Evolutionary conservation across 306 rosid species (phyloP).

Genomic region (Erythrophleum fordii): DNA sequence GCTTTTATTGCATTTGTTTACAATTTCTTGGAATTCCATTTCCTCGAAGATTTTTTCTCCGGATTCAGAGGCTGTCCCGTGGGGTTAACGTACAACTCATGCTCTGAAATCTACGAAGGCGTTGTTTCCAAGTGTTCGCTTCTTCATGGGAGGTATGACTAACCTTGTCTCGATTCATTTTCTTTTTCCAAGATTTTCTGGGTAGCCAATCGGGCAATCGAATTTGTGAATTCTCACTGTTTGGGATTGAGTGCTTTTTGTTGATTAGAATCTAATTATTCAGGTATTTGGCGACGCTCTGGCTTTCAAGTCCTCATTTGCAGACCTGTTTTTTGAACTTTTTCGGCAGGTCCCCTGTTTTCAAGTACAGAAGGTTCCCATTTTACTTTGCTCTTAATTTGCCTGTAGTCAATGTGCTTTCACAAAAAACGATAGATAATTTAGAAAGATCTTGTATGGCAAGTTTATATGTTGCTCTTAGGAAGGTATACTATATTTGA

Average conservation of each 20-base stretch:
- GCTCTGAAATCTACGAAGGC: constrained; percentile 57
- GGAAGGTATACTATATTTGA: background rate
- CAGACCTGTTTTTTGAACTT: constrained; percentile 78
- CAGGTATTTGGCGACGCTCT: constrained; percentile 74
- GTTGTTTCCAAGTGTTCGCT: constrained; percentile 82
- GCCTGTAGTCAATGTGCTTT: background rate
- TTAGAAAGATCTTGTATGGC: background rate
- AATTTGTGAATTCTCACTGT: background rate
- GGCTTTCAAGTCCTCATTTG: constrained; percentile 88
- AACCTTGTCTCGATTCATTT: background rate
- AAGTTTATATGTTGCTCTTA: background rate
- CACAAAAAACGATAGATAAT: background rate
- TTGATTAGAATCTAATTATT: background rate
- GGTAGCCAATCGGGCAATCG: background rate
- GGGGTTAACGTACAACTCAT: constrained; percentile 53
- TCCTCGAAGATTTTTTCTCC: constrained; percentile 59
- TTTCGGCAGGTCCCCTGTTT: constrained; percentile 71
- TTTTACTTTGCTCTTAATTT: background rate
- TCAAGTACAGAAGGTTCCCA: constrained; percentile 68
- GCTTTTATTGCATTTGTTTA: constrained; percentile 44
- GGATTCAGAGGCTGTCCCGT: constrained; percentile 65
- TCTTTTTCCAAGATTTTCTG: background rate
- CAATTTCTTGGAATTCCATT: constrained; percentile 75
- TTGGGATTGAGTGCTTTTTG: background rate
- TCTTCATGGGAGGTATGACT: constrained; percentile 63